phyloP scores from a whole-genome alignment of 176 grass and related monocot species.

The Alopecurus myosuroides region DNA sequence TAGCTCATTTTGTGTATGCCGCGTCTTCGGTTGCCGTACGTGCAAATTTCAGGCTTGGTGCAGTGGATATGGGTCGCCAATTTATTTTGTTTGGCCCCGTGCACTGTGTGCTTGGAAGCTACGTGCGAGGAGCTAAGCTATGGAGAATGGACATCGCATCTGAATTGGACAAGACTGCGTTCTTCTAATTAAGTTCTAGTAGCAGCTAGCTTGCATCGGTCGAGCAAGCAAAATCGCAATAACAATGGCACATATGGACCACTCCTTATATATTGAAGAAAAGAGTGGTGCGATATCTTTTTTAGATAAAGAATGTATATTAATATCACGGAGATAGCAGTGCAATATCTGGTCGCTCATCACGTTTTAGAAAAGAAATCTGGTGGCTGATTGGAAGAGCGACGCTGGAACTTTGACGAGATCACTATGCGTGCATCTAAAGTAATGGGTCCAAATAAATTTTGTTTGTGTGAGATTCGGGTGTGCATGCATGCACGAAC shows the following conservation, averaged over 20 bases:
- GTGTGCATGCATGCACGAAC: neutral
- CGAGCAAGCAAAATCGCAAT: neutral
- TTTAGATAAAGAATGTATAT: too few relatives aligned
- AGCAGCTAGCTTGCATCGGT: slow-evolving; percentile 4
- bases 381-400: slow-evolving; percentile 13
- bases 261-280: neutral
- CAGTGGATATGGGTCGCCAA: slow-evolving; percentile 15
- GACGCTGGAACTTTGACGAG: slow-evolving; percentile 5
- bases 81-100: neutral
- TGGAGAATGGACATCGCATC: slow-evolving; percentile 3
- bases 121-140: slow-evolving; percentile 47
- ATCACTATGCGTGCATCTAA: neutral
- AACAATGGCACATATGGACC: neutral
- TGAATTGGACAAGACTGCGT: slow-evolving; percentile 10
- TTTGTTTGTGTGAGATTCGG: neutral
- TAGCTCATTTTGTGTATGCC: neutral
- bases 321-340: too few relatives aligned
- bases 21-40: slow-evolving; percentile 34
- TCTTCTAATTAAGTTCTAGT: neutral
- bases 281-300: neutral
- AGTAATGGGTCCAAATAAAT: neutral
- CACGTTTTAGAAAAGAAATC: too few relatives aligned
- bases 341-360: neutral
- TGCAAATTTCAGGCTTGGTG: slow-evolving; percentile 27
- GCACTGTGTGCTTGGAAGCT: slow-evolving; percentile 45